A percentile compares a stretch with the other conserved stretches of the same genome.
Conservation (phyloP, 768 basidiomycete genomes). For the Termitomyces sp. region DNA sequence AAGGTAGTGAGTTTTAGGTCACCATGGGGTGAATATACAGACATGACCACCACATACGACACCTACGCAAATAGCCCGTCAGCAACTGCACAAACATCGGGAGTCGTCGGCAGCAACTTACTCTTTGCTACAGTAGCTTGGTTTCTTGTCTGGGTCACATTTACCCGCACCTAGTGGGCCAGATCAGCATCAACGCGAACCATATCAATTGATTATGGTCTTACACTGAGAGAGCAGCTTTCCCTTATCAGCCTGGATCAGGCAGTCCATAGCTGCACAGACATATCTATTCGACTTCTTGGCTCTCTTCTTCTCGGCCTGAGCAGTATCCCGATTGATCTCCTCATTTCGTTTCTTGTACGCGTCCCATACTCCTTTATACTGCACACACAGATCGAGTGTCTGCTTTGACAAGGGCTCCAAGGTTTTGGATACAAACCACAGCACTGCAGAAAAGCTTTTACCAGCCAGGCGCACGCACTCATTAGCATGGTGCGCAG, state of each 20-base stretch:
- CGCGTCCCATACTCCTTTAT: conserved; percentile 22
- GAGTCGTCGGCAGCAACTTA: conserved; percentile 12
- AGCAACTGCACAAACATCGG: neutral
- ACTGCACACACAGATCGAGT: conserved; percentile 19
- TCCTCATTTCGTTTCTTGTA: conserved; percentile 20
- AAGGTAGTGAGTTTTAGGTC: neutral
- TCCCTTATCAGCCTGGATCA: conserved; percentile 27
- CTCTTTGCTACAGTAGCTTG: conserved; percentile 31
- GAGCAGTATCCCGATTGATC: conserved; percentile 16
- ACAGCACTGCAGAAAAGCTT: conserved; percentile 20
- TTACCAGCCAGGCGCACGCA: conserved; percentile 15
- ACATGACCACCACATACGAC: neutral
- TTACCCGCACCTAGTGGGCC: conserved; percentile 23
- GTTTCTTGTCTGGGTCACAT: conserved; percentile 32
- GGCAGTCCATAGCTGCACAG: conserved; percentile 27
- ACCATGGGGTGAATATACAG: neutral
- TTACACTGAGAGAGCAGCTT: conserved; percentile 25
- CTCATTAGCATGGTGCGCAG: conserved; percentile 21
- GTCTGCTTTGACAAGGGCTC: conserved; percentile 11
- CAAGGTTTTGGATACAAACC: conserved; percentile 20
- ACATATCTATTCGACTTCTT: conserved; percentile 27
- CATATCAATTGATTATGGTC: conserved; percentile 2
- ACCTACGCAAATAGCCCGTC: conserved; percentile 9
- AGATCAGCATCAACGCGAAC: neutral
- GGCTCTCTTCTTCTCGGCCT: conserved; percentile 24